A percentile compares a stretch with the other conserved stretches of the same genome.
These are phyloP conservation scores for Lithospermum erythrorhizon DNA, from an alignment of 257 asterid species.

Conservation along the genomic window DNA sequence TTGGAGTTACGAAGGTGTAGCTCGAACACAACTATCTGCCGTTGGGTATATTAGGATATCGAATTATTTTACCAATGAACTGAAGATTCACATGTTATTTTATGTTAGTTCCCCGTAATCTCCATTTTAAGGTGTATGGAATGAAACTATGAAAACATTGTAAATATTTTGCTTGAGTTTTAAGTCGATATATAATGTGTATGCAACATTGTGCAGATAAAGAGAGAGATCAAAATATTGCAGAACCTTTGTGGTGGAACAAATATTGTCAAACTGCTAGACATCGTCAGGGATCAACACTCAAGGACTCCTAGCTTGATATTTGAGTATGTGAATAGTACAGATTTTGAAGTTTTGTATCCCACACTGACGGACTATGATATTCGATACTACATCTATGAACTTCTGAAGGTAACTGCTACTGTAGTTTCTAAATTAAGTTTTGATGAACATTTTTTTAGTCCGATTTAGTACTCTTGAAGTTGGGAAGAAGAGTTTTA, in stretches of 20 bases:
- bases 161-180: neutral
- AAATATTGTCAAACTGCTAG: slow-evolving; percentile 29
- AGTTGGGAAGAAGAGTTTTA: neutral
- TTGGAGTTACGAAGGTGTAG: too few species aligned
- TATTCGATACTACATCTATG: slow-evolving; percentile 38
- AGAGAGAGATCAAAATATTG: slow-evolving; percentile 37
- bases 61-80: too few species aligned
- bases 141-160: neutral
- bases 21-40: too few species aligned
- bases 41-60: too few species aligned
- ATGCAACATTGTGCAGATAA: slow-evolving; percentile 20
- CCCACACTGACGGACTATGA: slow-evolving; percentile 35
- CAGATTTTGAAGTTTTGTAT: slow-evolving; percentile 35
- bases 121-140: neutral
- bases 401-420: slow-evolving; percentile 32
- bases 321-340: slow-evolving; percentile 39
- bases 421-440: neutral
- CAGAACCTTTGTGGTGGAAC: slow-evolving; percentile 41
- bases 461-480: neutral
- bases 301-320: slow-evolving; percentile 38
- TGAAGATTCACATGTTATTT: too few species aligned
- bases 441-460: neutral
- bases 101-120: neutral
- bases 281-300: slow-evolving; percentile 31
- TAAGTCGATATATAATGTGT: neutral